phyloP scores from a whole-genome alignment of 2,329 filamentous ascomycete species.

The Akanthomyces lecanii region DNA sequence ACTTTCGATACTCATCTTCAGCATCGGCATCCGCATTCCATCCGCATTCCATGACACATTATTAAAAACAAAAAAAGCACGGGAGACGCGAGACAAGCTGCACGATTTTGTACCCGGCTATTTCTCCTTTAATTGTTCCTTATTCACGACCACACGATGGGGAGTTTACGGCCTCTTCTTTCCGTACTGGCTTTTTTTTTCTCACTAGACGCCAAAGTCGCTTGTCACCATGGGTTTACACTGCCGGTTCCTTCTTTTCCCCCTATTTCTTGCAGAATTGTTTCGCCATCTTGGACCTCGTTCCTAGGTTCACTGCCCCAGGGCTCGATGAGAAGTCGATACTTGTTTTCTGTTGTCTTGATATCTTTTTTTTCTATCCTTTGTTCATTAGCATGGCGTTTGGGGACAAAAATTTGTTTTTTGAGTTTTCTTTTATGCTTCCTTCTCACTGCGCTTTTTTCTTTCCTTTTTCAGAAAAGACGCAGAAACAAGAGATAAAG shows the following conservation, averaged over 20 bases:
- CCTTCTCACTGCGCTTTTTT: background rate
- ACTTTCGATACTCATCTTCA: background rate
- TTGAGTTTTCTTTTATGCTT: constrained; percentile 4
- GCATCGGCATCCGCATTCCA: background rate
- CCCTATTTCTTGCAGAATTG: background rate
- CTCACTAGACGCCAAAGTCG: background rate
- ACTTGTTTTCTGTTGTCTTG: background rate
- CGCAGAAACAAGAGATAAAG: background rate
- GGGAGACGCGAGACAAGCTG: background rate
- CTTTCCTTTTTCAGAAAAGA: background rate
- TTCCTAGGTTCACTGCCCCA: background rate
- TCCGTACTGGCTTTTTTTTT: background rate
- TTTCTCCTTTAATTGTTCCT: background rate
- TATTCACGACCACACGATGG: constrained; percentile 27
- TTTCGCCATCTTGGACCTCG: background rate
- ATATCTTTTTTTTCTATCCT: constrained; percentile 6
- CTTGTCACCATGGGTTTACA: background rate
- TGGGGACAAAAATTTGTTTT: constrained; percentile 23
- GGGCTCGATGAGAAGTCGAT: background rate
- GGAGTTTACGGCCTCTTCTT: constrained; percentile 13
- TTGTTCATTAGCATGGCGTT: constrained; percentile 32
- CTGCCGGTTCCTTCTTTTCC: background rate
- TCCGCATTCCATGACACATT: background rate
- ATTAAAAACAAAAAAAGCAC: background rate
- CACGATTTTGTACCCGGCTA: constrained; percentile 27